Conservation (phyloP, 306 rosid genomes). For the Trifolium pratense region DNA sequence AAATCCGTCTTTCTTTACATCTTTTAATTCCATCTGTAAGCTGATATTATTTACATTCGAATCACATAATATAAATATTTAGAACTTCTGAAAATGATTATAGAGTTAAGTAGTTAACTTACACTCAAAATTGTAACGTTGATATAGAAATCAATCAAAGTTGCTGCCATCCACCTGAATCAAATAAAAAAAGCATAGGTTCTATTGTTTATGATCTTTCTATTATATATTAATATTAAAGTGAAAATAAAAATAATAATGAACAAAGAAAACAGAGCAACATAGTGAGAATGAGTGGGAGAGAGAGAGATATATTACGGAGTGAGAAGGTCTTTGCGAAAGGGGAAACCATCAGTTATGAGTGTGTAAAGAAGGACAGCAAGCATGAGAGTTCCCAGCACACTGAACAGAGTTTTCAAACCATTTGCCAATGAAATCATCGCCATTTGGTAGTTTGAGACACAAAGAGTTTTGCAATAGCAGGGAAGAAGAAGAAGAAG, state of each 20-base stretch:
- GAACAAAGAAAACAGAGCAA: constrained; percentile 11
- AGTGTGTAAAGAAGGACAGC: constrained; percentile 61
- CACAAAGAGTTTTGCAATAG: background rate
- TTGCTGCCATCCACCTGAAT: constrained; percentile 80
- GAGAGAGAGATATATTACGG: constrained; percentile 56
- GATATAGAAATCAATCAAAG: constrained; percentile 83
- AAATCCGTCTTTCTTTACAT: background rate
- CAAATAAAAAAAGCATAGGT: constrained; percentile 16
- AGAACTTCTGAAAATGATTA: background rate
- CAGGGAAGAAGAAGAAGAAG: background rate
- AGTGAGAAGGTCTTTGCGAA: constrained; percentile 62
- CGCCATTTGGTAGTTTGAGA: constrained; percentile 46
- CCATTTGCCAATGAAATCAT: constrained; percentile 48
- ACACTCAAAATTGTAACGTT: constrained; percentile 65
- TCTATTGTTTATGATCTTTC: background rate
- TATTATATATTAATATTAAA: background rate
- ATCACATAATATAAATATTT: background rate
- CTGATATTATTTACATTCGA: background rate
- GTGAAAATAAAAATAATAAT: background rate
- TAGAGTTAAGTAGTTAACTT: constrained; percentile 35
- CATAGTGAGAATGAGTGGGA: background rate
- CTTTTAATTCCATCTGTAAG: background rate
- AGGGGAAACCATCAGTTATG: constrained; percentile 66
- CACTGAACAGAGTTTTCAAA: constrained; percentile 53
- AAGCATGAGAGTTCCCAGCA: constrained; percentile 56